These are phyloP conservation scores for Lipomyces orientalis DNA, from an alignment of 805 yeast species.

Conservation along the genomic window DNA sequence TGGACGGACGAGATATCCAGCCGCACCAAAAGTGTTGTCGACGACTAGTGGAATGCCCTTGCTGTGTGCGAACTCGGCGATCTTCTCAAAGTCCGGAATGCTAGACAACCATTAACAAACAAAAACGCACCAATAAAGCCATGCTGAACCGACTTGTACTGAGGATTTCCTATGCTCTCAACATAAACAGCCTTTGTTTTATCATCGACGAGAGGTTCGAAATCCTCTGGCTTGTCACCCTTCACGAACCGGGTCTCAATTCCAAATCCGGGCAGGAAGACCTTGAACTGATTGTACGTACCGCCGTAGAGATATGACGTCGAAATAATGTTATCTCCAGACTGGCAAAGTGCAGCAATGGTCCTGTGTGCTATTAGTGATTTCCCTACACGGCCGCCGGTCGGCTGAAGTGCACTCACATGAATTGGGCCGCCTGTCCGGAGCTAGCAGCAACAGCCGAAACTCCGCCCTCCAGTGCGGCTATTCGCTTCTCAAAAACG, in stretches of 20 bases:
- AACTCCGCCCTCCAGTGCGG: slow-evolving; percentile 90
- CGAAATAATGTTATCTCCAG: slow-evolving; percentile 89
- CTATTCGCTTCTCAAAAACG: slow-evolving; percentile 88
- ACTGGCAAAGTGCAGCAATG: slow-evolving; percentile 43
- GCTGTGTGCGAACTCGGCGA: slow-evolving; percentile 78
- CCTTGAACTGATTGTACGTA: slow-evolving; percentile 93
- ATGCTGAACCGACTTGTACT: slow-evolving; percentile 50
- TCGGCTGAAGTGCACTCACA: slow-evolving; percentile 12
- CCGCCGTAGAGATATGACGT: slow-evolving; percentile 93
- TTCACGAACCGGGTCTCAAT: slow-evolving; percentile 83
- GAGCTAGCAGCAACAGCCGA: slow-evolving; percentile 89
- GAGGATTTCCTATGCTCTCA: slow-evolving; percentile 93
- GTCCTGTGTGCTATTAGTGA: slow-evolving; percentile 16
- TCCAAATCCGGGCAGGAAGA: slow-evolving; percentile 86
- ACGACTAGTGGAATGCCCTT: slow-evolving; percentile 89
- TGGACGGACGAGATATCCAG: slow-evolving; percentile 86
- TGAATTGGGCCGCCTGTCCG: slow-evolving; percentile 96
- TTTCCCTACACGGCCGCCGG: not conserved
- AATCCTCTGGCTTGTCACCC: slow-evolving; percentile 76
- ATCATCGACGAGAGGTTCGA: slow-evolving; percentile 75
- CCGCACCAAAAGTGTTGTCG: slow-evolving; percentile 97
- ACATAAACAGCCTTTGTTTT: slow-evolving; percentile 88
- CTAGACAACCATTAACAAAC: slow-evolving; percentile 45
- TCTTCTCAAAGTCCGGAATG: slow-evolving; percentile 85
- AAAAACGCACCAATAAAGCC: not conserved